Evolutionary conservation across 768 basidiomycete species (phyloP), one percentile per base, ranked within the genome.

Genomic region (Mycena floridula): DNA sequence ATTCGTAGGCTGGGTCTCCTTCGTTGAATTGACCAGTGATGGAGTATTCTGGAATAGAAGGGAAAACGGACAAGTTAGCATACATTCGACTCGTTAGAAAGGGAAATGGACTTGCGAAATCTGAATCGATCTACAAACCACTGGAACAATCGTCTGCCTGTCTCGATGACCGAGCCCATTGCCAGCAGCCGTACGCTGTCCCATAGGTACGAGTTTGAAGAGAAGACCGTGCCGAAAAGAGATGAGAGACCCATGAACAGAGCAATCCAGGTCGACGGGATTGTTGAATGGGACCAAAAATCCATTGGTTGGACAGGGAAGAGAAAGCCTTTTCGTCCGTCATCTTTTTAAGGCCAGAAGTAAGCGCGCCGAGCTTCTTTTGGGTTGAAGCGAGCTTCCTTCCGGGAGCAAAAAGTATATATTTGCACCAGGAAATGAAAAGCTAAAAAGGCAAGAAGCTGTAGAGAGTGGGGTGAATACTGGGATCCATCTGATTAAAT

Each of bases 1-100:
- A 77, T 40, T 76, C 74, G 46, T 72, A 75, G 1, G 70, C 61
- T 0, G 69, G 72, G 47, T 76, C 73, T 8, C 70, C 68, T 49
- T 72, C 61, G n/a, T 58, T 56, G 46, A 77, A 74, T 26, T 65
- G 63, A 0, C 71, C 74, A 6, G 71, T 69, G 7, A 74, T 62
- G 3, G 63, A 67, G 42, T 68, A 71, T 42, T 68, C 73, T 76
- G 47, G 16, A 44, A 5, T 39, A 21, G 37, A 37, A 5, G 24
- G 22, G 44, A 12, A n/a, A 27, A 13, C 12, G 25, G 2, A 36
- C 37, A 16, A 16, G 44, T 36, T 38, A 41, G 4, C 16, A 35
- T 12, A 16, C 12, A 25, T n/a, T 22, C 7, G 15, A 38, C 16
- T 32, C 35, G 37, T 23, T 38, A 36, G 8, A 42, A 15, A 38